Conservation (phyloP, 2,329 filamentous ascomycete species). For the Hortaea sp. region DNA sequence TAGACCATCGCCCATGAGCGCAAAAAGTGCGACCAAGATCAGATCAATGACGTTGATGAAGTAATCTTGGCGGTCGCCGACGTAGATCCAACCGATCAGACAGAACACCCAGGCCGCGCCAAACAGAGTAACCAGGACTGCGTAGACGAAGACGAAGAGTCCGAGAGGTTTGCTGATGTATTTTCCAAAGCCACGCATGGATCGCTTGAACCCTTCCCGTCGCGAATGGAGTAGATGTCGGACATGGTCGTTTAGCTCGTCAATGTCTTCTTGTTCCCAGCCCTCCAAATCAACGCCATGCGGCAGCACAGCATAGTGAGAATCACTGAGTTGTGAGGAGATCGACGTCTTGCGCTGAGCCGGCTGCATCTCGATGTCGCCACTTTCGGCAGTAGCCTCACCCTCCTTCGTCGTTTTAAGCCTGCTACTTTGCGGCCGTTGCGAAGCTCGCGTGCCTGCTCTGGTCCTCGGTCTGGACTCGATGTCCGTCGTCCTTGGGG, state of each 20-base stretch:
- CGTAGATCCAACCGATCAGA: constrained; percentile 77
- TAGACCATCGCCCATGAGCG: constrained; percentile 51
- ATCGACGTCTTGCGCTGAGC: constrained; percentile 40
- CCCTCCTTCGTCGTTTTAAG: constrained; percentile 2
- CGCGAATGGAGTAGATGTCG: constrained; percentile 79
- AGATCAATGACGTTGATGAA: constrained; percentile 47
- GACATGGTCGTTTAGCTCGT: constrained; percentile 74
- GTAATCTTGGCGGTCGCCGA: constrained; percentile 60
- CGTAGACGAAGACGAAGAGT: constrained; percentile 76
- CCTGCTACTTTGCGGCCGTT: constrained; percentile 1
- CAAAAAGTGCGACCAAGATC: constrained; percentile 52
- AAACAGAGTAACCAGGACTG: constrained; percentile 71
- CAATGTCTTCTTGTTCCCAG: constrained; percentile 65
- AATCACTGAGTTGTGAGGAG: constrained; percentile 56
- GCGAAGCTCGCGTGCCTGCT: constrained; percentile 1
- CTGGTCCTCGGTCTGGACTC: constrained; percentile 3
- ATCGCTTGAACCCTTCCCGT: constrained; percentile 67
- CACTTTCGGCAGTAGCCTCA: neutral
- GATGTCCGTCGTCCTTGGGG: constrained; percentile 19
- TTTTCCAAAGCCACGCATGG: constrained; percentile 69
- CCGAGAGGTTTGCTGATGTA: constrained; percentile 67
- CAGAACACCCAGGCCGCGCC: constrained; percentile 86
- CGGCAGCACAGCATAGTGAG: constrained; percentile 69
- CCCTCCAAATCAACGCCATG: constrained; percentile 62
- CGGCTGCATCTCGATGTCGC: constrained; percentile 13